Evolutionary conservation across 169 alveolate species (phyloP).

Genomic region (Neospora caninum): DNA sequence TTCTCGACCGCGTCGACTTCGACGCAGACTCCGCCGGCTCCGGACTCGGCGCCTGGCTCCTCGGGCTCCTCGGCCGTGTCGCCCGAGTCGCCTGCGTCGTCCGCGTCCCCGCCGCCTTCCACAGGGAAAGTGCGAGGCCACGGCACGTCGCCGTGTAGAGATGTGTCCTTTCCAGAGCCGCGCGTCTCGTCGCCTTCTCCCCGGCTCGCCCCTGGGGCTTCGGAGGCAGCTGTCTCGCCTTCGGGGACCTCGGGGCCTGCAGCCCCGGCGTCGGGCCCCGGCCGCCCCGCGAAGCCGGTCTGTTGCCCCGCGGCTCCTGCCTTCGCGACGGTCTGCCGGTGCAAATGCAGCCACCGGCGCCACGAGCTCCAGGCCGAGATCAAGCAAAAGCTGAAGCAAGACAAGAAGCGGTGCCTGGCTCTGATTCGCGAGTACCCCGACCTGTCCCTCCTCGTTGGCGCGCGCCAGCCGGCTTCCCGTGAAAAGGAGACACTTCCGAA

Average conservation of each 20-base stretch:
- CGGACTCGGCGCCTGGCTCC: no score
- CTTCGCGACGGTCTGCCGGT: conserved; percentile 36
- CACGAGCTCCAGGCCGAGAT: conserved; percentile 51
- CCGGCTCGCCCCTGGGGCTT: no score
- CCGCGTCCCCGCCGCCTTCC: no score
- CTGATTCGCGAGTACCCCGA: conserved; percentile 38
- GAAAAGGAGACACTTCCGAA: background rate
- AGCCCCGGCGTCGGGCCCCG: background rate
- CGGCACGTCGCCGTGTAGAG: no score
- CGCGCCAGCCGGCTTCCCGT: background rate
- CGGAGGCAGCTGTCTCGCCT: background rate
- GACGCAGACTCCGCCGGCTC: background rate
- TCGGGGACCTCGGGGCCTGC: background rate
- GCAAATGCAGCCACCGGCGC: conserved; percentile 59
- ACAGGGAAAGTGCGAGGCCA: no score
- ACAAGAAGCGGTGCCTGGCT: conserved; percentile 36
- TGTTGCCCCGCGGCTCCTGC: conserved; percentile 59
- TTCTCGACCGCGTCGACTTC: background rate
- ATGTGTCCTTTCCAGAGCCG: no score
- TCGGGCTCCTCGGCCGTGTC: no score
- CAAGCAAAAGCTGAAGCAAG: conserved; percentile 24
- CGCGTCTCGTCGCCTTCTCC: no score
- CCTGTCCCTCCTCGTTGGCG: conserved; percentile 19
- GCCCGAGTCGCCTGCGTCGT: no score
- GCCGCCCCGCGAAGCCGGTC: conserved; percentile 27